Evolutionary conservation across 2,329 filamentous ascomycete species (phyloP), one percentile per base, ranked within the genome.

Genomic region (Tolypocladium tropicale): DNA sequence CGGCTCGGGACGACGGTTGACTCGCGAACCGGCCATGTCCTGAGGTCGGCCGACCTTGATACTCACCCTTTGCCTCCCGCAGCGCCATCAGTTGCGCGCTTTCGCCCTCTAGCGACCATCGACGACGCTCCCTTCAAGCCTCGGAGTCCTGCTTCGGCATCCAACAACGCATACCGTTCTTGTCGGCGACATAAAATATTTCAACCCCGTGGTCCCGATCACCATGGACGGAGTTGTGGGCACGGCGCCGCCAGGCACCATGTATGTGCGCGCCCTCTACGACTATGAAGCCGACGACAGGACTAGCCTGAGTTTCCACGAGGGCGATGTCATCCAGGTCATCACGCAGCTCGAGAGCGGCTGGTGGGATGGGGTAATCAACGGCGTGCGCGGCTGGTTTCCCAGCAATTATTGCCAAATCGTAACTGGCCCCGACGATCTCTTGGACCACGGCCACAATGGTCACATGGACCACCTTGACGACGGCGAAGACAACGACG

Each of bases 291-390:
- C 94, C 67, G 93, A 99, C 75, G 94, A 99, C 74, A 86, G 90
- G 65, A 97, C 93, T 52, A 96, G 92, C 75, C 76, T 99, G 69
- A 97, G 92, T 74, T 99, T 99, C 73, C 90, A 90, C 65, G 89
- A 95, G 71, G 94, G 94, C 67, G 94, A 99, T 74, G 85, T 97
- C 63, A 99, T 99, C 66, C 93, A 97, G 75, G 94, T 99, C 65
- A 93, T 99, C 65, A 99, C 94, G 54, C 93, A 96, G 74, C 80
- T 97, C 56, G 94, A 99, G 72, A 97, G 92, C 67, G 94, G 94
- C 56, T 99, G 94, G 94, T 99, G 94, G 94, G 94, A 99, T 75
- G 94, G 94, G 52, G 90, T 99, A 56, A 96, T 99, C 70, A 94
- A 96, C 67, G 90, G 92, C 57, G 89, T 96, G 63, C 86, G 94